Conservation (phyloP, 495 filamentous ascomycete species). For the Penicillium tannophilum region DNA sequence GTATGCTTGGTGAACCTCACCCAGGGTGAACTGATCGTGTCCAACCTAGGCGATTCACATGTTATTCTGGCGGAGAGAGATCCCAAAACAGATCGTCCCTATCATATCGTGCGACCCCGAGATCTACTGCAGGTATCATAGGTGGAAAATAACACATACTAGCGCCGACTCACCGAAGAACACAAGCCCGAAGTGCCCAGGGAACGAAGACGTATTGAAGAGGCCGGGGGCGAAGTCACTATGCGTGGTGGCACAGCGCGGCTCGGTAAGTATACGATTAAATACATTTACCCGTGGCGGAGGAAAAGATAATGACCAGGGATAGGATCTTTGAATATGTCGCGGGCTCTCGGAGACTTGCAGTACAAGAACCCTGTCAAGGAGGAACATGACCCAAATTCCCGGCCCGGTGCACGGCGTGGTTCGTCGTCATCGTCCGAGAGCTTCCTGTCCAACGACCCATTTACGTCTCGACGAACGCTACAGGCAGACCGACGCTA, state of each 20-base stretch:
- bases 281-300: background rate
- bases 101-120: constrained; percentile 27
- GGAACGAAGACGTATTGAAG: constrained; percentile 39
- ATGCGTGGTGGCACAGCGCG: constrained; percentile 30
- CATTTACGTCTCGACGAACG: constrained; percentile 28
- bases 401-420: constrained; percentile 9
- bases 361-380: constrained; percentile 48
- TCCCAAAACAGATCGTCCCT: constrained; percentile 31
- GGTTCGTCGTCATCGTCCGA: constrained; percentile 30
- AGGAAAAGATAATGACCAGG: background rate
- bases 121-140: background rate
- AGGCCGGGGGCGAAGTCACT: constrained; percentile 38
- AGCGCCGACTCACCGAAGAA: constrained; percentile 39
- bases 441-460: constrained; percentile 39
- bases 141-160: constrained; percentile 11
- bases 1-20: constrained; percentile 42
- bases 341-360: constrained; percentile 46
- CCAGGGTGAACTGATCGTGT: constrained; percentile 36
- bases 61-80: constrained; percentile 39
- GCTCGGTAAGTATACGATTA: constrained; percentile 30
- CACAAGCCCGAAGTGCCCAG: constrained; percentile 40
- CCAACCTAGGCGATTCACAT: constrained; percentile 47
- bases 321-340: constrained; percentile 44
- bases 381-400: constrained; percentile 15
- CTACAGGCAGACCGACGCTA: constrained; percentile 32